A percentile compares a stretch with the other conserved stretches of the same genome.
Conservation (phyloP, 2,329 filamentous ascomycete species). For the Penicillium carneum region DNA sequence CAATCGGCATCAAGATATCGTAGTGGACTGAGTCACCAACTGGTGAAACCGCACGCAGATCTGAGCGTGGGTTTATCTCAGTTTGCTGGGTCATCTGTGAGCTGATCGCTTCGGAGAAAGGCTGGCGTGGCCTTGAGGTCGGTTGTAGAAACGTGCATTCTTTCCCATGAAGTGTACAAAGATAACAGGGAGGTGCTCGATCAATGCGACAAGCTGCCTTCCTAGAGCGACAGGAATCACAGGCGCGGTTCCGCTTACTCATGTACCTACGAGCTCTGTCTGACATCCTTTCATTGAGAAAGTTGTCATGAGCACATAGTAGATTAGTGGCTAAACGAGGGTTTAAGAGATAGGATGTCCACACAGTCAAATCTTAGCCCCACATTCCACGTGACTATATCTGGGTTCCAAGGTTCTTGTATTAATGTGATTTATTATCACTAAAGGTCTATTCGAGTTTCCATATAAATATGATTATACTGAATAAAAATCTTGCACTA, state of each 20-base stretch:
- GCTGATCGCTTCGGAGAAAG: background rate
- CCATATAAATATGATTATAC: too few species aligned
- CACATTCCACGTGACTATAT: background rate
- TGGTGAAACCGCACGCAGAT: background rate
- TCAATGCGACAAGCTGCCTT: constrained; percentile 16
- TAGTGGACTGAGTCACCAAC: background rate
- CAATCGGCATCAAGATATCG: constrained; percentile 1
- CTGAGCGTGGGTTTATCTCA: background rate
- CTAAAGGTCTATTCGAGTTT: too few species aligned
- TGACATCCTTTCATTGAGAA: background rate
- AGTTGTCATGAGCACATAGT: background rate
- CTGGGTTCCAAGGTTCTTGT: too few species aligned
- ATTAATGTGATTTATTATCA: too few species aligned
- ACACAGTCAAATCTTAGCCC: background rate
- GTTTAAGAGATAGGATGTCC: too few species aligned
- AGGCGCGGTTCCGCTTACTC: constrained; percentile 12
- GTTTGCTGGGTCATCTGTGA: background rate
- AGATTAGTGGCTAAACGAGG: too few species aligned
- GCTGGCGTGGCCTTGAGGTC: background rate
- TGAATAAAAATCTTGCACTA: too few species aligned
- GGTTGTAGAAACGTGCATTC: constrained; percentile 12
- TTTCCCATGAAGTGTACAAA: constrained; percentile 12
- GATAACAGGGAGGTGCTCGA: constrained; percentile 10
- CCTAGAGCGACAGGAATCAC: constrained; percentile 5
- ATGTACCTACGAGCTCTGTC: constrained; percentile 10